These are phyloP conservation scores for Neurospora intermedia DNA, from an alignment of 495 filamentous ascomycete species.

Conservation along the genomic window DNA sequence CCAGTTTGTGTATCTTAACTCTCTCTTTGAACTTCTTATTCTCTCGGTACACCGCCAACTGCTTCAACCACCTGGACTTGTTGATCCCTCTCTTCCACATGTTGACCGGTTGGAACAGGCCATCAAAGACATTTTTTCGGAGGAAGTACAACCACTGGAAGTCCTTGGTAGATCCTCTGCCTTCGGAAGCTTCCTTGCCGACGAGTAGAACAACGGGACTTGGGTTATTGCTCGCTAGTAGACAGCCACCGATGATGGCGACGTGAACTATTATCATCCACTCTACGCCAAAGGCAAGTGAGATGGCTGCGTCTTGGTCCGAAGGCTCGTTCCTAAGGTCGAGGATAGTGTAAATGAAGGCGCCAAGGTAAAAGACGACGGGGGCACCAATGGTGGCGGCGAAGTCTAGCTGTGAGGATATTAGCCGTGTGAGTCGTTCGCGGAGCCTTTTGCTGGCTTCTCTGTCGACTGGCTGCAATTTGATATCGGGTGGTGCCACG, in stretches of 20 bases:
- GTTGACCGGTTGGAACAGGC: conserved; percentile 1
- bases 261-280: conserved; percentile 19
- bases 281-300: conserved; percentile 35
- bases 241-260: conserved; percentile 4
- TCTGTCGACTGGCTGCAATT: background rate
- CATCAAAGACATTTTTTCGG: background rate
- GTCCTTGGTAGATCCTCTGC: background rate
- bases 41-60: background rate
- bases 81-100: conserved; percentile 4
- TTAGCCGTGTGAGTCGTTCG: background rate
- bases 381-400: conserved; percentile 38
- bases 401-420: conserved; percentile 19
- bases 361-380: conserved; percentile 35
- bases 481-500: background rate
- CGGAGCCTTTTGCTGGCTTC: background rate
- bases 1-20: background rate
- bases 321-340: conserved; percentile 24
- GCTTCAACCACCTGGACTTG: conserved; percentile 2
- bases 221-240: conserved; percentile 6
- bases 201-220: background rate
- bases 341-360: conserved; percentile 31
- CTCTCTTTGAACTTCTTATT: background rate
- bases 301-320: conserved; percentile 31
- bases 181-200: background rate
- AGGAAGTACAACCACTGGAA: background rate